Base-by-base conservation (phyloP, 1,139 yeast species). In the Nematodospora anomalae region DNA sequence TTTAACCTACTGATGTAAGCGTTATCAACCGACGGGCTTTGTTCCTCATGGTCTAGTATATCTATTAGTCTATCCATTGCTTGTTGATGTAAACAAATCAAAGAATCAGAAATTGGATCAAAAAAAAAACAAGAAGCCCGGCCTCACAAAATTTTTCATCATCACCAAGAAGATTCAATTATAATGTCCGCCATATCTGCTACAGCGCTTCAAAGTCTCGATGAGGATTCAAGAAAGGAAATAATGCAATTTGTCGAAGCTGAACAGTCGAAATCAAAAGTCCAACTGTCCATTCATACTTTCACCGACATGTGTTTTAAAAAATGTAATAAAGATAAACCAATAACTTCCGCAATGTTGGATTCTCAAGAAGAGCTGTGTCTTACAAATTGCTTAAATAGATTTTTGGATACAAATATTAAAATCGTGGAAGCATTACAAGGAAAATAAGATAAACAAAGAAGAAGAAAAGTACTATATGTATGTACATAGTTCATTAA, bases 241-340 rank as follows among this genome's bases (percentile, higher is more conserved):
- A 79, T 89, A 38, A 71, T 81, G 57, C 71, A 74, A 45, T 89
- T 87, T 67, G 69, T 89, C 36, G 95, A 88, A 55, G 67, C 83
- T 9, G 96, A 90, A 64, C 83, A 85, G 57, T 79, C 95, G 46
- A 87, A 86, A 64, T 82, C 95, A 39, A 87, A 88, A 65, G 88
- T 90, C 20, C 96, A 88, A 65, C 74, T 79, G 71, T 78, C 94
- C 25, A 83, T 88, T 45, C 95, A 88, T 58, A 79, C 74, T 55
- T 88, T 87, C 71, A 89, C 96, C 27, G 90, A 88, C 57, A 73
- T 83, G 73, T 90, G 97, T 60, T 90, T 88, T 71, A 85, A 83
- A 60, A 85, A 86, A 64, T 90, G 97, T 60, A 74, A 88, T 42
- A 66, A 75, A 33, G 57, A 62, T 44, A 57, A 51, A 36, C 66